phyloP scores from a whole-genome alignment of 2,329 filamentous ascomycete species.

The Aspergillus terreus region DNA sequence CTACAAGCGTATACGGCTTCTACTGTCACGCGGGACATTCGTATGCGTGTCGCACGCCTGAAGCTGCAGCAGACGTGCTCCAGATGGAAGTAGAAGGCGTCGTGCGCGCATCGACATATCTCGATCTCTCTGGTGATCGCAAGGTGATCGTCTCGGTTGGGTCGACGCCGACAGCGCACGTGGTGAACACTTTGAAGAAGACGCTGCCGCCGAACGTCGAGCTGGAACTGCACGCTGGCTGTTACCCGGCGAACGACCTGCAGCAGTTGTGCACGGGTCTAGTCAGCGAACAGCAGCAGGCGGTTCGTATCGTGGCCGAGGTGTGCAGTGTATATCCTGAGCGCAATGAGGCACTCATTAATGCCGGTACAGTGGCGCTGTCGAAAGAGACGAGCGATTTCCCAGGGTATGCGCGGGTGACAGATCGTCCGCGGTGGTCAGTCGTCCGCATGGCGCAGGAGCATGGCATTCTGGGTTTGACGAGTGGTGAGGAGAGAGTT shows the following conservation, averaged over 20 bases:
- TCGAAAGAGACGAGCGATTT: slow-evolving; percentile 68
- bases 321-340: slow-evolving; percentile 64
- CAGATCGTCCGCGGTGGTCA: slow-evolving; percentile 58
- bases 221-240: slow-evolving; percentile 24
- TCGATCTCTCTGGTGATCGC: slow-evolving; percentile 1
- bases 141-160: slow-evolving; percentile 20
- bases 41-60: slow-evolving; percentile 20
- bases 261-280: slow-evolving; percentile 74
- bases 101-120: slow-evolving; percentile 10
- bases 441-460: slow-evolving; percentile 73
- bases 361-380: slow-evolving; percentile 66
- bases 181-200: slow-evolving; percentile 13
- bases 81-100: slow-evolving; percentile 17
- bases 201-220: slow-evolving; percentile 11
- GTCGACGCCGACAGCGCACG: slow-evolving; percentile 24
- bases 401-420: slow-evolving; percentile 66
- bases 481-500: slow-evolving; percentile 27
- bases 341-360: slow-evolving; percentile 62
- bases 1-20: slow-evolving; percentile 16
- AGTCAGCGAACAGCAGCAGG: slow-evolving; percentile 23
- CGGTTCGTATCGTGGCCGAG: slow-evolving; percentile 59
- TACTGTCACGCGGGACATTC: slow-evolving; percentile 26
- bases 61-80: slow-evolving; percentile 18
- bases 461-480: slow-evolving; percentile 67
- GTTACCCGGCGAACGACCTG: slow-evolving; percentile 68